These are phyloP conservation scores for Triangularia setosa DNA, from an alignment of 2,329 filamentous ascomycete genomes.

Conservation along the genomic window DNA sequence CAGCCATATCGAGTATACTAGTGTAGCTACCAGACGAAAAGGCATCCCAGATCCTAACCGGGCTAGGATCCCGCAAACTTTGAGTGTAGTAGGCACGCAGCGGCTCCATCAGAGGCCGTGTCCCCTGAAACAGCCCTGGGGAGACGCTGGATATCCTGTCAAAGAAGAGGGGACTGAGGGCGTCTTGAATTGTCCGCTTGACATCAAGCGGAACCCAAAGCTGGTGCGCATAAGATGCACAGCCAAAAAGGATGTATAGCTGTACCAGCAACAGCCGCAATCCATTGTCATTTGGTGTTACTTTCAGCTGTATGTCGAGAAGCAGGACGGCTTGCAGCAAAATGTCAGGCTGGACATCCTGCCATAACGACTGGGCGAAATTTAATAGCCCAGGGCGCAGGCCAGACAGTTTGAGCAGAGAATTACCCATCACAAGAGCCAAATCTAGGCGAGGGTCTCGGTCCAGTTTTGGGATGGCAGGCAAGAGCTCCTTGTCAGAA, in stretches of 20 bases:
- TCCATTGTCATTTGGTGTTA: constrained; percentile 43
- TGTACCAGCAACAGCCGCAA: constrained; percentile 49
- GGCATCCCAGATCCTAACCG: constrained; percentile 44
- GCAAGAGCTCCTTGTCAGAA: constrained; percentile 21
- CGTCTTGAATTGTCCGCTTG: constrained; percentile 56
- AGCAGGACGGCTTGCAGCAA: constrained; percentile 48
- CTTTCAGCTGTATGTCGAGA: constrained; percentile 46
- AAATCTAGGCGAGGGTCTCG: constrained; percentile 34
- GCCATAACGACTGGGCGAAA: constrained; percentile 18
- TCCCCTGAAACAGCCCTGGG: constrained; percentile 40
- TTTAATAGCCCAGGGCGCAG: constrained; percentile 17
- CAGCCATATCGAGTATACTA: constrained; percentile 46
- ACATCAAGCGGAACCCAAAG: constrained; percentile 51
- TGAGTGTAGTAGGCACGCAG: constrained; percentile 44
- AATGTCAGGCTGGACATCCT: constrained; percentile 26
- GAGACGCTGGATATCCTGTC: constrained; percentile 52
- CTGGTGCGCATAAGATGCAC: constrained; percentile 42
- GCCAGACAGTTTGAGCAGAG: constrained; percentile 32
- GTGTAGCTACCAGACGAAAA: constrained; percentile 49
- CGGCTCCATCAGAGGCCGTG: constrained; percentile 37
- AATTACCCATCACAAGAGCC: constrained; percentile 30
- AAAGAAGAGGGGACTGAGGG: constrained; percentile 50
- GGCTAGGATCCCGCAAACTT: constrained; percentile 37
- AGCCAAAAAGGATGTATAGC: constrained; percentile 49
- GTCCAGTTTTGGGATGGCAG: constrained; percentile 26